Conservation (phyloP, 1,139 yeast species). For the Maudiozyma humilis region DNA sequence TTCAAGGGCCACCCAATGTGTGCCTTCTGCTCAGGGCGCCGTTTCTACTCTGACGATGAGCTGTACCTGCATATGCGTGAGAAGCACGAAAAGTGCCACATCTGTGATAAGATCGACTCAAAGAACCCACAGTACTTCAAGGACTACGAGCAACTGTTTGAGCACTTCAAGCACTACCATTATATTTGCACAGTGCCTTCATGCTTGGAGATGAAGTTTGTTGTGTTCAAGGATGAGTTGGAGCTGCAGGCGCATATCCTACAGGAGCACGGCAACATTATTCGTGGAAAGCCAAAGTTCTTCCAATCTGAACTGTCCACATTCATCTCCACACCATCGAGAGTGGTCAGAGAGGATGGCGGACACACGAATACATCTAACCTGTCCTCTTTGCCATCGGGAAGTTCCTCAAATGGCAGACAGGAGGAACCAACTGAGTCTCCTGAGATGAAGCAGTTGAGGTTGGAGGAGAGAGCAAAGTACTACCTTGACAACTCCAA, state of each 20-base stretch:
- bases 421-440: slow-evolving; percentile 7
- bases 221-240: slow-evolving; percentile 79
- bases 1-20: slow-evolving; percentile 89
- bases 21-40: slow-evolving; percentile 61
- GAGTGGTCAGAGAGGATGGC: slow-evolving; percentile 20
- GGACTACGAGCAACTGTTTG: slow-evolving; percentile 63
- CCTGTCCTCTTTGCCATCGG: slow-evolving; percentile 11
- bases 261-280: slow-evolving; percentile 62
- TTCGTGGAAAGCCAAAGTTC: slow-evolving; percentile 40
- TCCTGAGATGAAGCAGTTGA: slow-evolving; percentile 46
- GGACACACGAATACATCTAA: slow-evolving; percentile 9
- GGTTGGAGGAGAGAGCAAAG: slow-evolving; percentile 81
- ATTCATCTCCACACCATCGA: slow-evolving; percentile 33
- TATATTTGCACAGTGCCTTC: slow-evolving; percentile 68
- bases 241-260: slow-evolving; percentile 86
- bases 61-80: slow-evolving; percentile 74
- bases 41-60: slow-evolving; percentile 89
- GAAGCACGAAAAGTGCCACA: slow-evolving; percentile 78
- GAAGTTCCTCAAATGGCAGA: slow-evolving; percentile 12
- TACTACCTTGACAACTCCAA: slow-evolving; percentile 57
- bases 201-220: slow-evolving; percentile 86
- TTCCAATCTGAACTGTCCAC: slow-evolving; percentile 69
- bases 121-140: slow-evolving; percentile 67
- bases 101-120: slow-evolving; percentile 69
- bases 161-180: slow-evolving; percentile 68